Percentiles rank a stretch among this genome's conserved stretches.
Evolutionary conservation across 2,329 filamentous ascomycete genomes (phyloP).

Genomic region (Conoideocrella luteorostrata): DNA sequence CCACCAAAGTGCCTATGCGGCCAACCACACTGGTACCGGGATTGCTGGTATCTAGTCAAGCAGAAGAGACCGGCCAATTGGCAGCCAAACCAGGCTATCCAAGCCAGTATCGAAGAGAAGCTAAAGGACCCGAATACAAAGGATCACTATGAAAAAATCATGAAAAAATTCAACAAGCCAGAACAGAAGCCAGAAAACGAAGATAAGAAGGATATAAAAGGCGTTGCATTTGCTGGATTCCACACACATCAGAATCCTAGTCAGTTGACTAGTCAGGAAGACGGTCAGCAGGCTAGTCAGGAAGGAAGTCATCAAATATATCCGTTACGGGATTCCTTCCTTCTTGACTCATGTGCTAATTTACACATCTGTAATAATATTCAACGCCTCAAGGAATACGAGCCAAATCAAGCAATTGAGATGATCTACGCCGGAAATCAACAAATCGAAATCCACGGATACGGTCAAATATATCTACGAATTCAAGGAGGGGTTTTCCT

Average conservation of each 20-base stretch:
- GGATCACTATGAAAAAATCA: too few species aligned
- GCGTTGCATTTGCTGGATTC: too few species aligned
- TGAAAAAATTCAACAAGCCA: not conserved
- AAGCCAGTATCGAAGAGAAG: conserved; percentile 1
- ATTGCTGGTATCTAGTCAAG: not conserved
- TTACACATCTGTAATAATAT: not conserved
- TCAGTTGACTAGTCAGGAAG: too few species aligned
- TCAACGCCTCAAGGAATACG: not conserved
- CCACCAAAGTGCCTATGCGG: not conserved
- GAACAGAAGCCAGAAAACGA: not conserved
- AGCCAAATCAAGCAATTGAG: too few species aligned
- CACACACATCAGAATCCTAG: too few species aligned
- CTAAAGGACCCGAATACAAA: not conserved
- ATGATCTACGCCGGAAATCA: not conserved
- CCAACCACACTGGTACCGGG: not conserved
- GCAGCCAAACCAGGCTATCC: not conserved
- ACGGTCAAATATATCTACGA: not conserved
- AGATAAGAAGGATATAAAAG: not conserved
- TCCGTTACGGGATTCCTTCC: too few species aligned
- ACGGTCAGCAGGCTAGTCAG: too few species aligned
- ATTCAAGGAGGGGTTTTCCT: too few species aligned
- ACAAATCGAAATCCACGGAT: not conserved
- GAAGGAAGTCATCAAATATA: too few species aligned
- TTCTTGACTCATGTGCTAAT: too few species aligned
- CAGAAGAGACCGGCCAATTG: not conserved